Evolutionary conservation across 306 rosid genomes (phyloP), one percentile per base, ranked within the genome.

Genomic region (Prunus davidiana): DNA sequence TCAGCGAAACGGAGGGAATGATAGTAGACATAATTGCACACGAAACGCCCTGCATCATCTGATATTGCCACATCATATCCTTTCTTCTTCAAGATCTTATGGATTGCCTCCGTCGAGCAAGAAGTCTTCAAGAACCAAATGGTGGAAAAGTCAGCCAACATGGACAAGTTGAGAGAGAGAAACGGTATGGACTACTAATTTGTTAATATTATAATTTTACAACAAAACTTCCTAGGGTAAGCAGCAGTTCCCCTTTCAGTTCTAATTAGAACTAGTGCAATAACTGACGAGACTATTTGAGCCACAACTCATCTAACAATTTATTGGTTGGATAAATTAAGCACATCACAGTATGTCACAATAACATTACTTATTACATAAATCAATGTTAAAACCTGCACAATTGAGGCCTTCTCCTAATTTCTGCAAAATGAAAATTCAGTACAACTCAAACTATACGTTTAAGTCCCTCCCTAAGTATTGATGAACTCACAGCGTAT

Each of bases 11-110:
- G 87, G 67, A 91, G 98, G 64, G 98, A 93, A 30, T 90, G 89
- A 64, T 93, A 90, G 72, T 91, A 93, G 43, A 91, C 91, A 68
- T 93, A 93, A 67, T 91, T 93, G 90, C 98, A 93, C 72, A 93
- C 97, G 45, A 88, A 93, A 7, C 96, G 88, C 15, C 98, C 98
- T 0, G 97, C 96, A 30, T 93, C 97, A 24, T 87, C 82, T 57
- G 97, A 93, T 74, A 84, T 32, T n/a, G 47, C 77, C 81, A 73
- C 94, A 38, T 87, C 87, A 66, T 76, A 87, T 78, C 67, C 90
- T 69, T 76, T 85, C 72, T 85, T 78, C 89, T 89, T 88, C 87
- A 90, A 77, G 62, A 51, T 71, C 82, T 88, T 86, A 50, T 66
- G 49, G 76, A 93, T 89, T 32, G 76, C 87, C 83, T 78, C 85